Evolutionary conservation across 257 asterid species (phyloP), one percentile per base, ranked within the genome.

Genomic region (Primulina tabacum): DNA sequence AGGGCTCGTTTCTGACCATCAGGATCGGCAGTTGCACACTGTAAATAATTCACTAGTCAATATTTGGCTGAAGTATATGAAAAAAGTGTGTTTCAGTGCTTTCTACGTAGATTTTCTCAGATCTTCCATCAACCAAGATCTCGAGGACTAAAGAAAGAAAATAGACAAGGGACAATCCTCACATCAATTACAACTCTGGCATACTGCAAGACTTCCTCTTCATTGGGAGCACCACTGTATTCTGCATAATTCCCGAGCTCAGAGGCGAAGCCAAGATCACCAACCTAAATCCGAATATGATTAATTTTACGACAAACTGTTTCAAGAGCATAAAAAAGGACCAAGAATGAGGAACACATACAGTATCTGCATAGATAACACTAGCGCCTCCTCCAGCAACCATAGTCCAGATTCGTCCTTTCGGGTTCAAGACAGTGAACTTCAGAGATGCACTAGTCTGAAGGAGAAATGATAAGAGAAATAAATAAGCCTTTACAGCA

Each of bases 301-400:
- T 55, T 50, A 30, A 26, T 7, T 24, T 24, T 14, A 18, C 1
- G 35, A 10, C 38, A 33, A 71, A 43, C 24, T 4, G 38, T 63
- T 71, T 26, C 7, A 18, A 50, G 77, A 47, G 64, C 68, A 47
- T 6, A 18, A 59, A 50, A 69, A 67, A 43, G 50, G 21, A n/a
- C 24, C n/a, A 12, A 38, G 74, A 78, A 67, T 7, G 32, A 79
- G 75, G 69, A 79, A 77, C 86, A 7, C 5, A 16, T 47, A 92
- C 96, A 0, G 98, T 92, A 75, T 92, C 97, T 0, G 98, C 97
- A 43, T 92, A 92, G 72, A 92, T 92, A 74, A 92, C 98, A 77
- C 97, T 92, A 67, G 98, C 98, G 40, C 98, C 98, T 71, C 98
- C 98, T 64, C 98, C 98, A 71, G 98, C 98, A 60, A 92, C 97